Conservation (phyloP, 495 filamentous ascomycete genomes). For the Melanomma pulvis-pyrius region DNA sequence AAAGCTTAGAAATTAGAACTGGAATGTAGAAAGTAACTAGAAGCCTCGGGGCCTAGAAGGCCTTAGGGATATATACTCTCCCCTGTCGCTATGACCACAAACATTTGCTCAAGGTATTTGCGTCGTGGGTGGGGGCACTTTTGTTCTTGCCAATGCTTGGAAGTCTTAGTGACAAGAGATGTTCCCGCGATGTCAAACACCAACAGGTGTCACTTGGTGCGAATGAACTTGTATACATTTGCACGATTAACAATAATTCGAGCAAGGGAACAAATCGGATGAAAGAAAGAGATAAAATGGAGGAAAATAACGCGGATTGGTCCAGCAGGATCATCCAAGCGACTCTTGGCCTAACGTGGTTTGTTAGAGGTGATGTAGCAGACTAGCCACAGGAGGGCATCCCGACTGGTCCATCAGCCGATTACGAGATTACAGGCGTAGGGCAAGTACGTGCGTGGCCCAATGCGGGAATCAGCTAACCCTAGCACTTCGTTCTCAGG, state of each 20-base stretch:
- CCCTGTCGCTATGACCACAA: slow-evolving; percentile 3
- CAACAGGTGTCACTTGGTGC: background rate
- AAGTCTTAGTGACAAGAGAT: background rate
- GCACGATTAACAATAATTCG: background rate
- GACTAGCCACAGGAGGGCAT: background rate
- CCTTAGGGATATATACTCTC: background rate
- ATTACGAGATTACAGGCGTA: background rate
- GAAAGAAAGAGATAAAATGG: background rate
- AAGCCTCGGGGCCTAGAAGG: background rate
- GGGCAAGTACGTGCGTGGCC: background rate
- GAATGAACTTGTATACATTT: background rate
- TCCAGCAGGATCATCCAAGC: background rate
- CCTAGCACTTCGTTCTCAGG: too few relatives aligned
- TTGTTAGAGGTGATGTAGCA: slow-evolving; percentile 2
- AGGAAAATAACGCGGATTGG: background rate
- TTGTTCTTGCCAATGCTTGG: background rate
- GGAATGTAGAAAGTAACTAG: background rate
- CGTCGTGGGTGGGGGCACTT: background rate
- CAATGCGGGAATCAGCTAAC: background rate
- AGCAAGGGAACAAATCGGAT: background rate
- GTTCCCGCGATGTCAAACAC: background rate
- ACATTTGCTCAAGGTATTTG: background rate
- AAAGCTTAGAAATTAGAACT: background rate
- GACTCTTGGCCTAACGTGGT: slow-evolving; percentile 2
- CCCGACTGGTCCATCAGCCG: background rate